Evolutionary conservation across 805 yeast species (phyloP), one percentile per base, ranked within the genome.

Genomic region (Isabelozyma rhagii): DNA sequence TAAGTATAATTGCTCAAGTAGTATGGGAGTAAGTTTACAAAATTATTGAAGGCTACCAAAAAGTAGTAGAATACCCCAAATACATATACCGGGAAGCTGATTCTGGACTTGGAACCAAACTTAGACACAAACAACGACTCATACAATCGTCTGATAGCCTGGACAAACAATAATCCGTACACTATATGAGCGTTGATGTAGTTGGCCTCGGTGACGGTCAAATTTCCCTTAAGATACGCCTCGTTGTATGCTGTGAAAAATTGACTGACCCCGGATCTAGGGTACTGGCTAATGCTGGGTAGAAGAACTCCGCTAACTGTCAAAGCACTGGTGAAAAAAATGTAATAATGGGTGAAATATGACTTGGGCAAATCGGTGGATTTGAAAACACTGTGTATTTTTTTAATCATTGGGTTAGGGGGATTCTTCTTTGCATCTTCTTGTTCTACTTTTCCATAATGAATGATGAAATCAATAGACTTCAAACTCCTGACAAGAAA

Each of bases 21-120:
- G 51, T 55, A 62, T 13, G 57, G 58, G 27, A 49, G 29, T n/a
- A 60, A 41, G 5, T 58, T 54, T 14, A 58, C 45, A 36, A 67
- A 63, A 25, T 70, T 54, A 18, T 74, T 75, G 8, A 75, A 27
- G 47, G 81, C 75, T 8, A 84, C 67, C 1, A 78, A 62, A 0
- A 79, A 48, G 54, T 87, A 87, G 58, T 82, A 86, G 56, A 74
- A 70, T 4, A 85, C 34, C 0, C 94, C 96, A 4, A 79, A 85
- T 1, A 82, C 45, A 57, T 86, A 87, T 64, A 87, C 94, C 1
- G 81, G 70, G 38, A 85, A 57, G 58, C 86, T 84, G 72, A 87
- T 87, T 51, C 74, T 74, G 2, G 90, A 74, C 1, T 59, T 58
- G 1, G 62, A 42, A 3, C 78, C 70, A 60, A 77, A 82, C 38